Conservation (phyloP, 139 green algal genomes). For the Haematococcus sp. region DNA sequence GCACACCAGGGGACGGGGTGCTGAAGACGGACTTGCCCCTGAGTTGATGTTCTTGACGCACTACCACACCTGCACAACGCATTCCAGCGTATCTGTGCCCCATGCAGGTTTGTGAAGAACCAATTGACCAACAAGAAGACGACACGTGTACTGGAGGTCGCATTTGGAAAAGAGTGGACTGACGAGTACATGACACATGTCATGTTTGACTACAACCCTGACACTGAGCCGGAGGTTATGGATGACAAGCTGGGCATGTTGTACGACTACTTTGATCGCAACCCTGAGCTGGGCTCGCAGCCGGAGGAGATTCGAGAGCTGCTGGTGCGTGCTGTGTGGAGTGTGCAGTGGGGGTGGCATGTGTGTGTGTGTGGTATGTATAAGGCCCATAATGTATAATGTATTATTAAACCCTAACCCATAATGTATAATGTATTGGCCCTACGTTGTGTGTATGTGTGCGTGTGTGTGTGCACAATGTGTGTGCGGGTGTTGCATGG, state of each 20-base stretch:
- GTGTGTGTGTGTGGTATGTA: no score
- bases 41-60: no score
- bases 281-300: conserved; percentile 28
- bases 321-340: neutral
- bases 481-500: no score
- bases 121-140: conserved; percentile 81
- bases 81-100: no score
- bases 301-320: conserved; percentile 10
- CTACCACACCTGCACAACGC: no score
- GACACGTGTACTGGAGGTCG: conserved; percentile 57
- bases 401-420: no score
- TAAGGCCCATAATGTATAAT: no score
- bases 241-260: conserved; percentile 37
- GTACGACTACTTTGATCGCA: conserved; percentile 50
- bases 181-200: conserved; percentile 66
- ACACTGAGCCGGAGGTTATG: conserved; percentile 34
- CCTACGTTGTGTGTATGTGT: no score
- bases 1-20: neutral
- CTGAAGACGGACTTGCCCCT: no score
- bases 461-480: no score
- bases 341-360: no score
- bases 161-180: conserved; percentile 57
- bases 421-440: no score
- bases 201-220: conserved; percentile 57
- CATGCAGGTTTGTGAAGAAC: conserved; percentile 60